These are phyloP conservation scores for Neurospora intermedia DNA, from an alignment of 495 filamentous ascomycete genomes.

Conservation along the genomic window DNA sequence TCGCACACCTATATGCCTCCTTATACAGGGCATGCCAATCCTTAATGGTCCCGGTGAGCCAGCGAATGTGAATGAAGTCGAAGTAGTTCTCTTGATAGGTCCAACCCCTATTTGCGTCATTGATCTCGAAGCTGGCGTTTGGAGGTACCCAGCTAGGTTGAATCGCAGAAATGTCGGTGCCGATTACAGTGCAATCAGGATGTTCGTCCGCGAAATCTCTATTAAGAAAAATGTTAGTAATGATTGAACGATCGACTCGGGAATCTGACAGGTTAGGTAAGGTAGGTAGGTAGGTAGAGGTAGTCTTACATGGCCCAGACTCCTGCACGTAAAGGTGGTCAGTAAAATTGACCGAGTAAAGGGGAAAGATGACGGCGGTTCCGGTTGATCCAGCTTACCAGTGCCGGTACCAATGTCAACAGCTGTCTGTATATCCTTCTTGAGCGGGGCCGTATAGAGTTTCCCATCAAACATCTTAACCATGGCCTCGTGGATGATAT, in stretches of 20 bases:
- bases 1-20: slow-evolving; percentile 20
- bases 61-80: slow-evolving; percentile 47
- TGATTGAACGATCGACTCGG: background rate
- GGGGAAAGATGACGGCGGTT: background rate
- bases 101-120: slow-evolving; percentile 40
- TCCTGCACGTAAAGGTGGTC: background rate
- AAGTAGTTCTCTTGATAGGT: slow-evolving; percentile 32
- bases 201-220: slow-evolving; percentile 31
- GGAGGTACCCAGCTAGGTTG: slow-evolving; percentile 36
- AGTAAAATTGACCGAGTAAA: background rate
- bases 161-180: slow-evolving; percentile 50
- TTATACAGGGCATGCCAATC: slow-evolving; percentile 36
- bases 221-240: slow-evolving; percentile 6
- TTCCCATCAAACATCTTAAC: background rate
- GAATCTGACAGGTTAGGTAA: background rate
- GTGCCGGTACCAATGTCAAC: slow-evolving; percentile 39
- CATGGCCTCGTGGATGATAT: slow-evolving; percentile 19
- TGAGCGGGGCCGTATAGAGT: slow-evolving; percentile 43
- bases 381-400: background rate
- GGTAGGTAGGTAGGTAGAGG: too few relatives aligned
- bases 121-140: slow-evolving; percentile 38
- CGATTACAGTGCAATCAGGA: slow-evolving; percentile 40
- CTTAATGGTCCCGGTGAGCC: slow-evolving; percentile 36
- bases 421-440: slow-evolving; percentile 33
- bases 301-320: background rate